These are phyloP conservation scores for Fusarium humuli DNA, from an alignment of 2,329 filamentous ascomycete genomes.

Conservation along the genomic window DNA sequence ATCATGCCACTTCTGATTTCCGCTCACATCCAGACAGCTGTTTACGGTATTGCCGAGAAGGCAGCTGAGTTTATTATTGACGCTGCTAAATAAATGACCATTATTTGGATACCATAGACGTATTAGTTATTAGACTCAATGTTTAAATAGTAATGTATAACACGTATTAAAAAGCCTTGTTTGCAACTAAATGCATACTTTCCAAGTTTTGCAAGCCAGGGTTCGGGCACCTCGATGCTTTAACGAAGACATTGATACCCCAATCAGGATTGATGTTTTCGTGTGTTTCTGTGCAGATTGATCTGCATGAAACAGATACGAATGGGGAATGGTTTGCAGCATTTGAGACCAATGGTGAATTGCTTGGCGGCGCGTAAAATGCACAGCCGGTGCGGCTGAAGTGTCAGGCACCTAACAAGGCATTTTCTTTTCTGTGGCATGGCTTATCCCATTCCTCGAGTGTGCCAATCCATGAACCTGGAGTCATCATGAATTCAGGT, in stretches of 20 bases:
- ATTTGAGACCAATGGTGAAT: background rate
- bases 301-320: background rate
- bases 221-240: background rate
- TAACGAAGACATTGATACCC: background rate
- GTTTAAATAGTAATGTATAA: background rate
- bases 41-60: constrained; percentile 66
- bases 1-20: constrained; percentile 62
- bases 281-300: background rate
- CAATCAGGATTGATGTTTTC: background rate
- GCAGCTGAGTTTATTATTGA: constrained; percentile 47
- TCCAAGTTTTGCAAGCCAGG: background rate
- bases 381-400: background rate
- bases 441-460: background rate
- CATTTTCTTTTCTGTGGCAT: background rate
- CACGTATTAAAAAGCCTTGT: background rate
- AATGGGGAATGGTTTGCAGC: background rate
- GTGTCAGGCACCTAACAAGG: background rate
- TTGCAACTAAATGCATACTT: background rate
- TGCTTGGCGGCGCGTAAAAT: background rate
- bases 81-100: constrained; percentile 2
- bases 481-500: background rate
- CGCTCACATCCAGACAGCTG: constrained; percentile 62
- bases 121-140: background rate
- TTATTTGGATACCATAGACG: background rate
- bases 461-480: background rate